Percentiles rank a stretch among this genome's conserved stretches.
These are phyloP conservation scores for Margaritispora aquatica DNA, from an alignment of 495 filamentous ascomycete genomes.

Conservation along the genomic window DNA sequence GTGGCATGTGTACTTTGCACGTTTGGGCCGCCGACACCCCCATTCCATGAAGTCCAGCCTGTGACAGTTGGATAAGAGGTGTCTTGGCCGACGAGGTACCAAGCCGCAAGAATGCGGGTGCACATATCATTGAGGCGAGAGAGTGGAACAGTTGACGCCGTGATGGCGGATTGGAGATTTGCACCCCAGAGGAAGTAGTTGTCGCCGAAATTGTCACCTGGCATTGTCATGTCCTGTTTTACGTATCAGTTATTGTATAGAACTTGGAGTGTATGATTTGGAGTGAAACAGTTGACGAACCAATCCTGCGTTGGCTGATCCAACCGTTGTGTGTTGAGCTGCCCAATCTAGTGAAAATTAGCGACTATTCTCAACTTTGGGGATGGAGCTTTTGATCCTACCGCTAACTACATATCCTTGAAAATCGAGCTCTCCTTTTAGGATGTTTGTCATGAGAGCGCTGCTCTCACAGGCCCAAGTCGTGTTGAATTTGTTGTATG, in stretches of 20 bases:
- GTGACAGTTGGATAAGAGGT: slow-evolving; percentile 43
- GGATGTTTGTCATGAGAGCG: slow-evolving; percentile 58
- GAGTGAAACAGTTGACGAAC: slow-evolving; percentile 17
- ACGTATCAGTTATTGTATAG: slow-evolving; percentile 35
- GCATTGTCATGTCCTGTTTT: slow-evolving; percentile 53
- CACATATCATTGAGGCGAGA: slow-evolving; percentile 93
- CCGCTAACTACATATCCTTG: slow-evolving; percentile 88
- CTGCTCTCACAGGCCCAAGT: slow-evolving; percentile 64
- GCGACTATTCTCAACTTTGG: neutral
- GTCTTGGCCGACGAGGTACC: slow-evolving; percentile 50
- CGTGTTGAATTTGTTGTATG: slow-evolving; percentile 79
- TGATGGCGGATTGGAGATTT: slow-evolving; percentile 36
- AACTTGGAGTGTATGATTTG: neutral
- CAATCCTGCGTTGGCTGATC: slow-evolving; percentile 39
- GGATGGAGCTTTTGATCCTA: neutral
- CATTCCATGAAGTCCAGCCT: slow-evolving; percentile 86
- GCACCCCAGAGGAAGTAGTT: slow-evolving; percentile 68
- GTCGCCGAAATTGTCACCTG: slow-evolving; percentile 44
- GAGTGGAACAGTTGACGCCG: slow-evolving; percentile 65
- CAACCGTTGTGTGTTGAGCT: slow-evolving; percentile 51
- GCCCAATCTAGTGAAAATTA: slow-evolving; percentile 54
- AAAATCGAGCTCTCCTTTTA: slow-evolving; percentile 88
- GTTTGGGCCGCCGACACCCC: slow-evolving; percentile 65
- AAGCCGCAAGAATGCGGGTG: slow-evolving; percentile 85
- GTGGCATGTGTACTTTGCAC: slow-evolving; percentile 71